Conservation (phyloP, 306 rosid species). For the Mimosa pudica region DNA sequence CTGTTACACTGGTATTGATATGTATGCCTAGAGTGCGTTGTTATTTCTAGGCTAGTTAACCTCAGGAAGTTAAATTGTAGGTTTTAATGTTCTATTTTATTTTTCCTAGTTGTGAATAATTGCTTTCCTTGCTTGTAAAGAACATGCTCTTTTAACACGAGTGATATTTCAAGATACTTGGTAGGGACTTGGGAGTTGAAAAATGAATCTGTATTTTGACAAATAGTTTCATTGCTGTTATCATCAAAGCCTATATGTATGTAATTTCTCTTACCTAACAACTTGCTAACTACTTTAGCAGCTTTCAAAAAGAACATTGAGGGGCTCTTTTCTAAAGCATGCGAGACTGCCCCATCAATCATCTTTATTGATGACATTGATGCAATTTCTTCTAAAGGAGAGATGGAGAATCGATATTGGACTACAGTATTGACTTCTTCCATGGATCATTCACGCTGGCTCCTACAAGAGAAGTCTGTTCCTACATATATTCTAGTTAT, state of each 20-base stretch:
- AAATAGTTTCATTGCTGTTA: not conserved
- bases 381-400: constrained; percentile 88
- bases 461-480: constrained; percentile 35
- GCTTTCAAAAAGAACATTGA: constrained; percentile 85
- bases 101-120: no score
- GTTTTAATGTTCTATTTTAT: not conserved
- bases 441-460: constrained; percentile 73
- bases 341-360: constrained; percentile 75
- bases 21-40: not conserved
- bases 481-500: constrained; percentile 83
- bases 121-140: not conserved
- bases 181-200: not conserved
- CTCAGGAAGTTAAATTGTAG: not conserved
- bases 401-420: constrained; percentile 84
- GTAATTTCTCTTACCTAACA: not conserved
- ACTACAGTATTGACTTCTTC: constrained; percentile 72
- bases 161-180: not conserved
- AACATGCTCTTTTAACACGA: not conserved
- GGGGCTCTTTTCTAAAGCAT: constrained; percentile 78
- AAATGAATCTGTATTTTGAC: not conserved
- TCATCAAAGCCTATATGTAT: not conserved
- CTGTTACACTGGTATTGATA: not conserved
- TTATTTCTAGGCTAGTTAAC: not conserved
- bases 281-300: constrained; percentile 46
- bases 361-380: constrained; percentile 88